Base-by-base conservation (phyloP, 2,329 filamentous ascomycete genomes). In the Myotisia sp. region DNA sequence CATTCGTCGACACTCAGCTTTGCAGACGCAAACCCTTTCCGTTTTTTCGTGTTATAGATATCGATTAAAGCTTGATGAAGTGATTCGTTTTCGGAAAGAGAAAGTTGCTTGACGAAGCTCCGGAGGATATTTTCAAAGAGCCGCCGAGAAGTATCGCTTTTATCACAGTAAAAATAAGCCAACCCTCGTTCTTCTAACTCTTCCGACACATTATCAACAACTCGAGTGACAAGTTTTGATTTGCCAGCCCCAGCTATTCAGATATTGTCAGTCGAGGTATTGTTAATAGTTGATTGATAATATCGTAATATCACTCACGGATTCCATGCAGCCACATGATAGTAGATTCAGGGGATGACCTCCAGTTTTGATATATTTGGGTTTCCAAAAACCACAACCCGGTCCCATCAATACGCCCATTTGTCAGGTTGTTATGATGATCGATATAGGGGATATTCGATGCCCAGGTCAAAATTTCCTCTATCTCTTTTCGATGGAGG, bases 251-350 rank as follows among this genome's bases (percentile, higher is more conserved):
- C 37, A 22, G 37, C 40, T 42, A 13, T 29, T 29, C 14, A 29
- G 8, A 24, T 9, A 9, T 24, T 9, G 22, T 12, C 8, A 24
- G 8, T 24, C 12, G 2, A 9, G 8, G 22, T 24, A 9, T 24
- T 12, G 8, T 24, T 3, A 2, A 9, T 24, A 24, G 10, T 8
- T 29, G 26, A 10, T 29, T 8, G 26, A n/a, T 2, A 29, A 13
- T 9, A 29, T 14, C 10, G 26, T 10, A 29, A n/a, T 8, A 8
- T 14, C n/a, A 42, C 44, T 38, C 37, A 49, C 48, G 44, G 24
- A 48, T 43, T 28, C 48, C 47, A 36, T 36, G 42, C 29, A 42
- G 39, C 45, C 37, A 46, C 22, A 47, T 42, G n/a, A 48, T 37
- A 28, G 31, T 40, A n/a, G 37, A 49, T 23, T 13, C 30, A 12